Conservation (phyloP, 768 basidiomycete species). For the Boletus subparvulus region DNA sequence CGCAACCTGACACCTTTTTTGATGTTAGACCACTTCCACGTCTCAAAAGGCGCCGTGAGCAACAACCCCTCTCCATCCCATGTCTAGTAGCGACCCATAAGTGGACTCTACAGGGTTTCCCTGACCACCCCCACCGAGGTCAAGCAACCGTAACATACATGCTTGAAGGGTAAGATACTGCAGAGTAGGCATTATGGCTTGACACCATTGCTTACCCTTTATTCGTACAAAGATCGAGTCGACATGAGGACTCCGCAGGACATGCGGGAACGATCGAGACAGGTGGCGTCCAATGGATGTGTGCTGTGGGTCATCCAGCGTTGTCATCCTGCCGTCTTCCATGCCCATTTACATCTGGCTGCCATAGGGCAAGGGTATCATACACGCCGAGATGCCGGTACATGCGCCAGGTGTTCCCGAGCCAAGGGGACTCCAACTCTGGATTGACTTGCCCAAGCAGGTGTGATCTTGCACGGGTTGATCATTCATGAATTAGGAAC, state of each 20-base stretch:
- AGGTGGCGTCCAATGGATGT: conserved; percentile 97
- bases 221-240: conserved; percentile 49
- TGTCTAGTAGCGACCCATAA: background rate
- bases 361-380: conserved; percentile 61
- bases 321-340: background rate
- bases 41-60: conserved; percentile 65
- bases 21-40: conserved; percentile 83
- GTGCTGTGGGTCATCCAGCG: conserved; percentile 50
- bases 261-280: conserved; percentile 72
- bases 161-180: conserved; percentile 62
- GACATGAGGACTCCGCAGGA: conserved; percentile 91
- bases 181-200: background rate
- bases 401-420: conserved; percentile 64
- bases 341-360: background rate
- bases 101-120: conserved; percentile 61
- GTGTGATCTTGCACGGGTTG: conserved; percentile 30
- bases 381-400: conserved; percentile 89
- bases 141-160: conserved; percentile 90
- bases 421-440: conserved; percentile 83
- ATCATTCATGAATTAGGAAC: conserved; percentile 10
- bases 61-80: background rate
- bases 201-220: background rate
- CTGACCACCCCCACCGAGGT: conserved; percentile 91
- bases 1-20: conserved; percentile 89
- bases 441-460: conserved; percentile 78